Conservation (phyloP, 2,329 filamentous ascomycete genomes). For the Byssothecium circinans region DNA sequence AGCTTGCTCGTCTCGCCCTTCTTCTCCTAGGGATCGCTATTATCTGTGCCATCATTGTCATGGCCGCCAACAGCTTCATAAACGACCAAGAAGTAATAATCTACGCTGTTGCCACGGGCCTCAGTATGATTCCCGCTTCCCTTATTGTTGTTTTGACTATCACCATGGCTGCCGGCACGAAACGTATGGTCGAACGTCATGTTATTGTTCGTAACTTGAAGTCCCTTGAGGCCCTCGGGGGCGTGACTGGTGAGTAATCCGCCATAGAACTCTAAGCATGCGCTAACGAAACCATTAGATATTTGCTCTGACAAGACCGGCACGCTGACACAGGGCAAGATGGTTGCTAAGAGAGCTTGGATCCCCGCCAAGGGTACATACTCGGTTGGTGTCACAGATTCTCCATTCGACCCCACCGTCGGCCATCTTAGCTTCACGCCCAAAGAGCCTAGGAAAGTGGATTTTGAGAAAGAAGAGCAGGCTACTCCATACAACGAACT, state of each 20-base stretch:
- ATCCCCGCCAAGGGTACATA: constrained; percentile 43
- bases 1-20: constrained; percentile 39
- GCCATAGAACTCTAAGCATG: not conserved
- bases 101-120: constrained; percentile 43
- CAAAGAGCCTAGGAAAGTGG: constrained; percentile 28
- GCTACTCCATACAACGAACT: constrained; percentile 20
- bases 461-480: constrained; percentile 25
- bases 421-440: constrained; percentile 32
- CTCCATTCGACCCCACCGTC: constrained; percentile 38
- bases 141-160: constrained; percentile 44
- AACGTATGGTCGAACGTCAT: constrained; percentile 38
- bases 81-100: constrained; percentile 45
- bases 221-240: constrained; percentile 40
- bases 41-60: constrained; percentile 44
- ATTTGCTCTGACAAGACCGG: constrained; percentile 59
- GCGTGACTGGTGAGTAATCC: constrained; percentile 29
- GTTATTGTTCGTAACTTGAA: constrained; percentile 42
- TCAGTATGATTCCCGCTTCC: constrained; percentile 44
- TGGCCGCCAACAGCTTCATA: constrained; percentile 43
- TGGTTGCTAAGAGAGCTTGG: constrained; percentile 44
- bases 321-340: constrained; percentile 43
- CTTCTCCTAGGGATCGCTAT: constrained; percentile 43
- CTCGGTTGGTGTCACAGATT: constrained; percentile 38
- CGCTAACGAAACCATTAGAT: constrained; percentile 14
- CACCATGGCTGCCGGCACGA: constrained; percentile 44